Evolutionary conservation across 306 rosid genomes (phyloP).

Genomic region (Acacia crassicarpa): DNA sequence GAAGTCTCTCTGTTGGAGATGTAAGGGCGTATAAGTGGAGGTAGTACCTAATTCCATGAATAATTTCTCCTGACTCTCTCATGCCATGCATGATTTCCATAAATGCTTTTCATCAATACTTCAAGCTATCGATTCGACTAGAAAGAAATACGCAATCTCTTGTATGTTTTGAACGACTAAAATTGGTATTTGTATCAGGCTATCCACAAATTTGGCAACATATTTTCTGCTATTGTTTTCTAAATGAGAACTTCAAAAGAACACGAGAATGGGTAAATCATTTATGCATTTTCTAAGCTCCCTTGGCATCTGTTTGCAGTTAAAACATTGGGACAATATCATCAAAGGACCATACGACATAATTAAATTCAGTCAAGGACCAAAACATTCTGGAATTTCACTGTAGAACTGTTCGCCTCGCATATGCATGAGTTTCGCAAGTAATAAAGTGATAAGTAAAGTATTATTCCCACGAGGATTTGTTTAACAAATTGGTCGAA

Average conservation of each 20-base stretch:
- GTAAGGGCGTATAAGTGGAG: conserved; percentile 92
- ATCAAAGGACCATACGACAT: too few species aligned
- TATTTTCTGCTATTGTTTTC: not conserved
- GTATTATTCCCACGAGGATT: too few species aligned
- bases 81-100: not conserved
- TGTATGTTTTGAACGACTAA: not conserved
- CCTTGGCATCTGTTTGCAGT: not conserved
- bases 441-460: too few species aligned
- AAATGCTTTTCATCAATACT: not conserved
- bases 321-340: not conserved
- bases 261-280: conserved; percentile 15
- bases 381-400: too few species aligned
- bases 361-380: too few species aligned
- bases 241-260: not conserved
- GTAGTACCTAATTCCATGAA: conserved; percentile 43
- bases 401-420: too few species aligned
- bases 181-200: not conserved
- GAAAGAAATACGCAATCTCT: conserved; percentile 17
- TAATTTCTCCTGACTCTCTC: conserved; percentile 9
- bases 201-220: conserved; percentile 10
- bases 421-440: too few species aligned
- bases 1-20: conserved; percentile 86
- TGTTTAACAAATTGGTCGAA: too few species aligned
- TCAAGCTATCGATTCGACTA: conserved; percentile 1
- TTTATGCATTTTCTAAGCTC: conserved; percentile 15